Percentiles rank a stretch among this genome's conserved stretches.
These are phyloP conservation scores for Phytophthora pinifolia DNA, from an alignment of 352 stramenopile genomes.

Conservation along the genomic window DNA sequence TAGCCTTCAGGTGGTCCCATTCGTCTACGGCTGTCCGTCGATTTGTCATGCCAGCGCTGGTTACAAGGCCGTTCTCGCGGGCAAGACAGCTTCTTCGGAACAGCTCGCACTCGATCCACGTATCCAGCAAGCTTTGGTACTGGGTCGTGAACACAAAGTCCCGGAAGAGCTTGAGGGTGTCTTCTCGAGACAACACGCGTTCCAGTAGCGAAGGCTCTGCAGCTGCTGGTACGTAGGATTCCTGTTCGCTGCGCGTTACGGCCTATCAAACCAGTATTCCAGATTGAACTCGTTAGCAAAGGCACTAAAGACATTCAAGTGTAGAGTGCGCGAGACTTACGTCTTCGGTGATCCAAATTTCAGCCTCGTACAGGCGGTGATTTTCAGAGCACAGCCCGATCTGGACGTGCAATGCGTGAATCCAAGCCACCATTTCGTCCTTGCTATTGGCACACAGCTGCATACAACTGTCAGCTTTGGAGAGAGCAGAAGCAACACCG, in stretches of 20 bases:
- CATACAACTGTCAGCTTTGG: background rate
- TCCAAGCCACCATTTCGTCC: constrained; percentile 81
- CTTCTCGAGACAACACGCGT: constrained; percentile 69
- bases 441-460: constrained; percentile 78
- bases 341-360: constrained; percentile 87
- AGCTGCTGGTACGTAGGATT: constrained; percentile 38
- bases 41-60: constrained; percentile 24
- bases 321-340: constrained; percentile 31
- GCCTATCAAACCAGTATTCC: constrained; percentile 30
- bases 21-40: constrained; percentile 60
- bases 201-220: constrained; percentile 66
- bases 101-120: constrained; percentile 84
- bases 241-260: constrained; percentile 60
- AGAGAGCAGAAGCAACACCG: background rate
- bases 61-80: constrained; percentile 52
- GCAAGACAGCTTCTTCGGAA: constrained; percentile 73
- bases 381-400: constrained; percentile 82
- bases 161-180: constrained; percentile 78
- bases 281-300: background rate
- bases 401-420: constrained; percentile 78
- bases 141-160: constrained; percentile 72
- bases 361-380: constrained; percentile 73
- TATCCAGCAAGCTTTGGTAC: constrained; percentile 70
- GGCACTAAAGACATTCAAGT: background rate
- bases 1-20: constrained; percentile 77